phyloP scores from a whole-genome alignment of 1,284 basidiomycete species.

The Leccinum insigne region DNA sequence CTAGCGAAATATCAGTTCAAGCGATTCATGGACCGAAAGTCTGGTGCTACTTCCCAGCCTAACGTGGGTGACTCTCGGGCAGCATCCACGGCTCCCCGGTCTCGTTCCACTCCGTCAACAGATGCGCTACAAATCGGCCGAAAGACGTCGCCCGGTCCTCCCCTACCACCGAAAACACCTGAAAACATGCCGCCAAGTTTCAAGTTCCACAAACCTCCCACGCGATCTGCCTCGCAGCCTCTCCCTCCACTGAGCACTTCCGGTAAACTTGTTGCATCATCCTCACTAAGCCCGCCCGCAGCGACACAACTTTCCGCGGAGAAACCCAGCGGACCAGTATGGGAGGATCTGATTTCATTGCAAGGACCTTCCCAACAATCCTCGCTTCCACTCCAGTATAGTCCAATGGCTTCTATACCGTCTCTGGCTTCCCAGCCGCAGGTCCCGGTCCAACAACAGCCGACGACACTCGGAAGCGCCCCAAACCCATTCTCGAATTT shows the following conservation, averaged over 20 bases:
- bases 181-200: conserved; percentile 26
- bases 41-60: conserved; percentile 32
- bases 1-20: conserved; percentile 76
- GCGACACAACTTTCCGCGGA: conserved; percentile 16
- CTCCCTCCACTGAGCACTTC: conserved; percentile 18
- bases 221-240: conserved; percentile 35
- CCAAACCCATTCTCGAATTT: conserved; percentile 25
- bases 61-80: conserved; percentile 48
- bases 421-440: conserved; percentile 16
- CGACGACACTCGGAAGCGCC: not conserved
- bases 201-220: conserved; percentile 15
- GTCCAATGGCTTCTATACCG: not conserved
- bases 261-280: conserved; percentile 15
- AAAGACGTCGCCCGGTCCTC: conserved; percentile 26
- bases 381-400: conserved; percentile 57
- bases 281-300: conserved; percentile 13
- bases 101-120: conserved; percentile 12
- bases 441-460: conserved; percentile 12
- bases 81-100: conserved; percentile 22
- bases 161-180: conserved; percentile 30
- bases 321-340: conserved; percentile 37
- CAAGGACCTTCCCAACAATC: conserved; percentile 45
- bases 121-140: conserved; percentile 9
- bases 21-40: conserved; percentile 49
- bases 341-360: conserved; percentile 54